A percentile compares a stretch with the other conserved stretches of the same genome.
phyloP scores from a whole-genome alignment of 495 filamentous ascomycete genomes.

The Tricharina praecox region DNA sequence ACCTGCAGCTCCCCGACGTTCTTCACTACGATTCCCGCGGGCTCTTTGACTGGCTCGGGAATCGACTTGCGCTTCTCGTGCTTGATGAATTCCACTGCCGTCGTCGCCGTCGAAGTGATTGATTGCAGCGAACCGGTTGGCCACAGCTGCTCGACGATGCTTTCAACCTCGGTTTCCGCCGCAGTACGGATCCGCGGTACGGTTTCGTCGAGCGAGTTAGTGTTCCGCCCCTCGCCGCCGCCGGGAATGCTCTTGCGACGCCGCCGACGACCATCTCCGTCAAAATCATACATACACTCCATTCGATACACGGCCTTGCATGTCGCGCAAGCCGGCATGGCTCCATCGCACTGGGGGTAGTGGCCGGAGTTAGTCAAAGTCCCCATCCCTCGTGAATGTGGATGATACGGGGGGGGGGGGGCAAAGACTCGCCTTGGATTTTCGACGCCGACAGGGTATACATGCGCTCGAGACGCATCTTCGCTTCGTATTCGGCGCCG shows the following conservation, averaged over 20 bases:
- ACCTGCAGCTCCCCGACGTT: conserved; percentile 1
- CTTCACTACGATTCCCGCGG: background rate
- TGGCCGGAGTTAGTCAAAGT: conserved; percentile 4
- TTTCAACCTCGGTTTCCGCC: conserved; percentile 30
- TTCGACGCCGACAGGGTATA: conserved; percentile 35
- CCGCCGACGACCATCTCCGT: conserved; percentile 32
- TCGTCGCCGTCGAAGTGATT: background rate
- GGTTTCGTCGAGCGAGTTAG: conserved; percentile 30
- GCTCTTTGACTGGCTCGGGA: background rate
- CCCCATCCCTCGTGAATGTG: background rate
- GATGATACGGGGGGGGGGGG: background rate
- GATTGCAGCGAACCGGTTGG: conserved; percentile 16
- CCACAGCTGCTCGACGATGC: conserved; percentile 32
- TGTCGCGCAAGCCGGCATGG: conserved; percentile 33
- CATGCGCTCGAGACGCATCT: conserved; percentile 35
- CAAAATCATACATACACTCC: conserved; percentile 33
- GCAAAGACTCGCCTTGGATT: conserved; percentile 31
- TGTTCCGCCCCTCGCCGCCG: conserved; percentile 28
- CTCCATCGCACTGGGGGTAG: conserved; percentile 37
- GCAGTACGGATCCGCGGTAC: conserved; percentile 30
- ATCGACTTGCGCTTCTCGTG: background rate
- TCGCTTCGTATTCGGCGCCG: conserved; percentile 16
- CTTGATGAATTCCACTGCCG: background rate
- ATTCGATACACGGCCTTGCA: conserved; percentile 35
- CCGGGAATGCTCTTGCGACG: conserved; percentile 31